A percentile compares a stretch with the other conserved stretches of the same genome.
These are phyloP conservation scores for Mycena vulgaris DNA, from an alignment of 768 basidiomycete species.

Conservation along the genomic window DNA sequence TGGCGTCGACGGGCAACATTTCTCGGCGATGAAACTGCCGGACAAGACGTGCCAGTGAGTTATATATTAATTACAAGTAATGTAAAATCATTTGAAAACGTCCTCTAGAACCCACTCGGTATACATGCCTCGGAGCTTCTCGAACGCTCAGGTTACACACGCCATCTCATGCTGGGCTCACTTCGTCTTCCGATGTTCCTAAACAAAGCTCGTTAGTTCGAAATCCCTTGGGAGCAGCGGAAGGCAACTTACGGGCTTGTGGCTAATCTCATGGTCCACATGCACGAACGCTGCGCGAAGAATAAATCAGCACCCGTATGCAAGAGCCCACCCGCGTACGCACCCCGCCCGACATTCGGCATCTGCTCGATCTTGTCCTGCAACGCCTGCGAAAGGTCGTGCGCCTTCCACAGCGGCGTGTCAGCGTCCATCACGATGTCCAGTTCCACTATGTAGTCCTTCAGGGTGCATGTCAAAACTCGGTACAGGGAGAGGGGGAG, in stretches of 20 bases:
- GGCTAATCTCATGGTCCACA: constrained; percentile 74
- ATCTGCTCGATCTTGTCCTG: constrained; percentile 71
- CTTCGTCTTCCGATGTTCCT: constrained; percentile 36
- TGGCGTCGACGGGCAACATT: no score
- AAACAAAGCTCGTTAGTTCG: neutral
- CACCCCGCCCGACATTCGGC: constrained; percentile 65
- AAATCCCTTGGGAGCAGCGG: neutral
- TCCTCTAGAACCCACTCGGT: no score
- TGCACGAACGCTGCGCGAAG: constrained; percentile 64
- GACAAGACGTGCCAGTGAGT: no score
- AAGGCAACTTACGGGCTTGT: constrained; percentile 47
- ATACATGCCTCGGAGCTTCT: no score
- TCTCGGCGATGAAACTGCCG: no score
- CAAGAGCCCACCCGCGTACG: neutral
- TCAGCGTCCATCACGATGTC: constrained; percentile 76
- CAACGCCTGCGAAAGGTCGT: constrained; percentile 64
- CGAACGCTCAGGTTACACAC: no score
- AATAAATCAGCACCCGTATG: neutral
- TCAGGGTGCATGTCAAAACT: neutral
- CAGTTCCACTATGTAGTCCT: constrained; percentile 73
- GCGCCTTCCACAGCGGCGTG: constrained; percentile 71
- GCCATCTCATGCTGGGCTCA: no score
- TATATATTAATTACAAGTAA: no score
- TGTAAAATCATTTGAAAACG: no score
- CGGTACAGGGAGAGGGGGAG: neutral